phyloP scores from a whole-genome alignment of 2,329 filamentous ascomycete species.

The Bipolaris zeicola region DNA sequence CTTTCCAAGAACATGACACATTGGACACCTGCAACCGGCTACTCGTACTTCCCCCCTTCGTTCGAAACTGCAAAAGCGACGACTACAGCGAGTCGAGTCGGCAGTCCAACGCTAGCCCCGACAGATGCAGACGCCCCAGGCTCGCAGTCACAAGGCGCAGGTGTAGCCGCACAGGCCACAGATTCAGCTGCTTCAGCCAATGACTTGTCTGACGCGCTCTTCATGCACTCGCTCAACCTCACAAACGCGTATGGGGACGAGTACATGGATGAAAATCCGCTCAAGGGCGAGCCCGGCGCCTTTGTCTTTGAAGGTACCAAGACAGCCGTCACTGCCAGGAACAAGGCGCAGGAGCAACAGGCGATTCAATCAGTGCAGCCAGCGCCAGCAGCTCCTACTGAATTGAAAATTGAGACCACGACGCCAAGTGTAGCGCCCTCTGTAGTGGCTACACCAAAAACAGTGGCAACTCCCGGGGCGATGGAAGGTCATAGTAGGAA shows the following conservation, averaged over 20 bases:
- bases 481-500: conserved; percentile 30
- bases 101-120: conserved; percentile 38
- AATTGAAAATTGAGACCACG: conserved; percentile 26
- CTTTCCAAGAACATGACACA: conserved; percentile 59
- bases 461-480: conserved; percentile 23
- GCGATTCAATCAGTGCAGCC: conserved; percentile 18
- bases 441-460: conserved; percentile 38
- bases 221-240: conserved; percentile 57
- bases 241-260: conserved; percentile 62
- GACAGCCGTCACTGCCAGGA: conserved; percentile 50
- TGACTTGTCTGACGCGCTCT: conserved; percentile 42
- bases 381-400: conserved; percentile 21
- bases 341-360: conserved; percentile 42
- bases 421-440: conserved; percentile 35
- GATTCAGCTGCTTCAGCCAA: conserved; percentile 25
- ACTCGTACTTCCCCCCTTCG: conserved; percentile 62
- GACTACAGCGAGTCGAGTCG: conserved; percentile 33
- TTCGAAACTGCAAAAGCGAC: conserved; percentile 47
- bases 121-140: conserved; percentile 34
- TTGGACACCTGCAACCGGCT: conserved; percentile 64
- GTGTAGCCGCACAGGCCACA: conserved; percentile 11
- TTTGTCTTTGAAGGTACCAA: conserved; percentile 61
- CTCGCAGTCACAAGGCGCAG: conserved; percentile 30
- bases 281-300: conserved; percentile 66
- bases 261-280: conserved; percentile 67